Conservation (phyloP, 2,329 filamentous ascomycete genomes). For the Penicillium olsonii region DNA sequence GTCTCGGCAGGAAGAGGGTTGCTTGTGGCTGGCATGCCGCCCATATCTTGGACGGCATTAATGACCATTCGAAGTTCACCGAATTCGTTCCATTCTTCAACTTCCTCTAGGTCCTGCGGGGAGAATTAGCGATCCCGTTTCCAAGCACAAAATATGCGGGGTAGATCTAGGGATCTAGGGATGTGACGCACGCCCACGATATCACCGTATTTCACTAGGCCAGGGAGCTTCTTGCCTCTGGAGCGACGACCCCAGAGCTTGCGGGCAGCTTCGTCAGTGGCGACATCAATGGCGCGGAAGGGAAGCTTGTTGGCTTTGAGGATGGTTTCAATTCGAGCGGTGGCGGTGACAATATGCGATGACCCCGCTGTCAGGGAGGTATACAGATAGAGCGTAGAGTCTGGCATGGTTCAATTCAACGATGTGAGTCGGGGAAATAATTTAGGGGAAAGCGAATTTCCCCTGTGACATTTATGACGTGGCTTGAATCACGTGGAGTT, state of each 20-base stretch:
- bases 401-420: constrained; percentile 36
- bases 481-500: constrained; percentile 15
- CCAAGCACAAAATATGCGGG: neutral
- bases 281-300: constrained; percentile 88
- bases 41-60: constrained; percentile 43
- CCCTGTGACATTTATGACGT: constrained; percentile 8
- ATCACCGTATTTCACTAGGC: constrained; percentile 80
- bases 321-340: constrained; percentile 93
- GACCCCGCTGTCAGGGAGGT: constrained; percentile 94
- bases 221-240: constrained; percentile 85
- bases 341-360: constrained; percentile 94
- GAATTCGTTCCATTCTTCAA: constrained; percentile 99
- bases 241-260: constrained; percentile 85
- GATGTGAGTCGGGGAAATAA: neutral
- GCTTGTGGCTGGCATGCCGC: constrained; percentile 34
- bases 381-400: constrained; percentile 82
- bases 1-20: constrained; percentile 26
- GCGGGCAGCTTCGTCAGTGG: constrained; percentile 83
- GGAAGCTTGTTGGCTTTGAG: constrained; percentile 91
- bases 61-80: constrained; percentile 90
- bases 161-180: neutral
- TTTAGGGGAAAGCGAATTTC: neutral
- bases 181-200: constrained; percentile 74
- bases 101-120: constrained; percentile 79
- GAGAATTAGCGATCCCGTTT: neutral